phyloP scores from a whole-genome alignment of 495 filamentous ascomycete genomes.

The Penicillium riverlandense region DNA sequence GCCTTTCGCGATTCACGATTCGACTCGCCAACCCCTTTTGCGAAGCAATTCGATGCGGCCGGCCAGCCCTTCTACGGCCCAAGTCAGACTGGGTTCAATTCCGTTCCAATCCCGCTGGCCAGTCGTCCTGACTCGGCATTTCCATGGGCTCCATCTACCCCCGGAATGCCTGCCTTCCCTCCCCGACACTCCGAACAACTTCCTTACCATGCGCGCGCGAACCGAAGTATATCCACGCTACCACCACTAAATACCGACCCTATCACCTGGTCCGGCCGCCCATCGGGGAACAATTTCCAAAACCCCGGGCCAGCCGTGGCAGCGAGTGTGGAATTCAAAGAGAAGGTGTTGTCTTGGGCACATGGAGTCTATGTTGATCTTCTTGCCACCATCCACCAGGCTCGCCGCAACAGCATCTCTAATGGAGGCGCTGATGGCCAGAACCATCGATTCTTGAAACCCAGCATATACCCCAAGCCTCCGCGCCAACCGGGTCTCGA shows the following conservation, averaged over 20 bases:
- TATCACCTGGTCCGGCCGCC: conserved; percentile 18
- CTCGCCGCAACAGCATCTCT: conserved; percentile 36
- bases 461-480: conserved; percentile 57
- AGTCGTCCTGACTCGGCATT: conserved; percentile 17
- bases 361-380: conserved; percentile 85
- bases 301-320: conserved; percentile 13
- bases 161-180: conserved; percentile 26
- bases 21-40: conserved; percentile 16
- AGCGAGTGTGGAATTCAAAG: conserved; percentile 60
- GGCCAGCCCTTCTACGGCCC: conserved; percentile 21
- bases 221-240: conserved; percentile 6
- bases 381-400: conserved; percentile 64
- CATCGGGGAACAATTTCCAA: conserved; percentile 16
- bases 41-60: conserved; percentile 10
- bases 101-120: conserved; percentile 15
- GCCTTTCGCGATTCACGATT: conserved; percentile 56
- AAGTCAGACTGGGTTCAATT: conserved; percentile 21
- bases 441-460: conserved; percentile 37
- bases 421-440: conserved; percentile 25
- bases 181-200: conserved; percentile 37
- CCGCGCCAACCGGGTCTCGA: conserved; percentile 46
- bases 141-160: conserved; percentile 26
- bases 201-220: conserved; percentile 29
- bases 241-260: conserved; percentile 8
- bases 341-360: conserved; percentile 76